These are phyloP conservation scores for Parachlorella kessleri DNA, from an alignment of 139 green algal species.

Conservation along the genomic window DNA sequence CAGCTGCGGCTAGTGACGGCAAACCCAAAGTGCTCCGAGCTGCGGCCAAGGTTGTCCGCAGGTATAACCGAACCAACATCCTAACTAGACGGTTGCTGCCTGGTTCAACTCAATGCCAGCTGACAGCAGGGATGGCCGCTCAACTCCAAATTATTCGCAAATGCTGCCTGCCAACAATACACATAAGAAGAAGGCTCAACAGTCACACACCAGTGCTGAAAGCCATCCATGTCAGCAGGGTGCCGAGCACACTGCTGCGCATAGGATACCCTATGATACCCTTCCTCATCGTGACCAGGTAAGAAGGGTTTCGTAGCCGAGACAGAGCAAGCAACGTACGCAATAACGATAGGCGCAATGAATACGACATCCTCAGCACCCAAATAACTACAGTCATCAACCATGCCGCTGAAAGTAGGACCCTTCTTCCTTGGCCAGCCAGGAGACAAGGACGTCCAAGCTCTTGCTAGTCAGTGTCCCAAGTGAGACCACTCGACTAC, in stretches of 20 bases:
- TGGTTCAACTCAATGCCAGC: no score
- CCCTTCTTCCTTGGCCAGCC: conserved; percentile 8
- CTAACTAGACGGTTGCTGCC: no score
- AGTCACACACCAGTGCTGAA: not conserved
- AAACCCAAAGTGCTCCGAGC: not conserved
- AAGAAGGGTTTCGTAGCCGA: no score
- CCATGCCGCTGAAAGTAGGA: not conserved
- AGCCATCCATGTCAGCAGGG: not conserved
- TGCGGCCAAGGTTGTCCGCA: not conserved
- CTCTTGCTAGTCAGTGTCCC: not conserved
- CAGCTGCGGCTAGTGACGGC: not conserved
- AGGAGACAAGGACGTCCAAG: not conserved
- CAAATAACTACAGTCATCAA: no score
- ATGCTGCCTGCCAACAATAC: not conserved
- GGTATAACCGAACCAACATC: not conserved
- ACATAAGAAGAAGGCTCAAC: not conserved
- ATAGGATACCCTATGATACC: no score
- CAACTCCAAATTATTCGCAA: no score
- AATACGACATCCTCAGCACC: no score
- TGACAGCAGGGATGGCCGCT: no score
- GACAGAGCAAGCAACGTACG: no score
- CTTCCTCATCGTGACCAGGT: no score
- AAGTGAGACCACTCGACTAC: not conserved
- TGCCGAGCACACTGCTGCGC: no score
- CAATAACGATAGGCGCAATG: no score